phyloP scores from a whole-genome alignment of 148 eudicot species.

The Rheum nobile region DNA sequence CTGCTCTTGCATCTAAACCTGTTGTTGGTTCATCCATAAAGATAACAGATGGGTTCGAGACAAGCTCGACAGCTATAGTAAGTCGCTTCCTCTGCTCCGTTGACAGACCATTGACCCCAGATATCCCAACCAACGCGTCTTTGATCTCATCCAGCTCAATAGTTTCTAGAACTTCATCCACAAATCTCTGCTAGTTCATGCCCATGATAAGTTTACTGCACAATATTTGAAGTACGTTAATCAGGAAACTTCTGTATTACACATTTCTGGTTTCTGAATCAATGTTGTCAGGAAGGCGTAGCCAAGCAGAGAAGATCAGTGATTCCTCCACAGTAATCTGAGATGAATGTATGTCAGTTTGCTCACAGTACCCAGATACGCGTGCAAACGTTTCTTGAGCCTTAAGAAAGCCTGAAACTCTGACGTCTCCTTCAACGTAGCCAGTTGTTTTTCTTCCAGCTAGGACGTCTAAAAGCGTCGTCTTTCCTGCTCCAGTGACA shows the following conservation, averaged over 20 bases:
- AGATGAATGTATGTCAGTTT: slow-evolving; percentile 78
- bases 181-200: slow-evolving; percentile 38
- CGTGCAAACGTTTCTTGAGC: slow-evolving; percentile 69
- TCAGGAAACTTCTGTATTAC: background rate
- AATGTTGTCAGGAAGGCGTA: slow-evolving; percentile 63
- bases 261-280: slow-evolving; percentile 53
- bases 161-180: slow-evolving; percentile 58
- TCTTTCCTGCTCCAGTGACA: slow-evolving; percentile 89
- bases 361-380: slow-evolving; percentile 83
- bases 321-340: slow-evolving; percentile 75
- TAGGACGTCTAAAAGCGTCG: slow-evolving; percentile 88
- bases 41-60: slow-evolving; percentile 74
- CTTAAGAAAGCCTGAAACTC: slow-evolving; percentile 61
- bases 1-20: slow-evolving; percentile 83
- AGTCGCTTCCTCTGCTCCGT: slow-evolving; percentile 78
- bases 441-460: slow-evolving; percentile 82
- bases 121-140: slow-evolving; percentile 60
- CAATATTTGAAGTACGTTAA: background rate
- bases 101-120: slow-evolving; percentile 59
- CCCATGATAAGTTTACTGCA: background rate
- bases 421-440: slow-evolving; percentile 54
- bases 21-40: slow-evolving; percentile 91
- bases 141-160: slow-evolving; percentile 60
- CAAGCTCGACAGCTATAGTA: slow-evolving; percentile 82
- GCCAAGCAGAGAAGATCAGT: slow-evolving; percentile 71